Percentiles rank a stretch among this genome's conserved stretches.
Conservation (phyloP, 2,329 filamentous ascomycete genomes). For the Lecanicillium sp. region DNA sequence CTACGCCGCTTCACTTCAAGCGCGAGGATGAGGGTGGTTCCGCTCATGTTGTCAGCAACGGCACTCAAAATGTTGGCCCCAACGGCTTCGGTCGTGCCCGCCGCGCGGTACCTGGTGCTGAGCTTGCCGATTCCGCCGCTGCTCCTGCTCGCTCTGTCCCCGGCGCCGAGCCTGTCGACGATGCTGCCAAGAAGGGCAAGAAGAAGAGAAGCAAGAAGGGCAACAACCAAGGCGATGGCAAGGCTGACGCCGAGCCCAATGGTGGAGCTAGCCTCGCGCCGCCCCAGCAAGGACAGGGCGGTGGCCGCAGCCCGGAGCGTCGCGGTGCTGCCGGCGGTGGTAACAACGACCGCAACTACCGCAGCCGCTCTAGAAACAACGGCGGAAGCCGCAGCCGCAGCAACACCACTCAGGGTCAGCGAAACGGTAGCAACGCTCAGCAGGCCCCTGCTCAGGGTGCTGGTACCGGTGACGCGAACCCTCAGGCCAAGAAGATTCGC, state of each 20-base stretch:
- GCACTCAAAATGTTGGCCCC: constrained; percentile 59
- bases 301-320: constrained; percentile 61
- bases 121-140: constrained; percentile 60
- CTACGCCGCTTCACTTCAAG: constrained; percentile 91
- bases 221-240: constrained; percentile 52
- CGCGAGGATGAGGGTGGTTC: constrained; percentile 94
- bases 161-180: constrained; percentile 56
- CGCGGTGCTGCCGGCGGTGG: constrained; percentile 39
- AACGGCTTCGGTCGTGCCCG: constrained; percentile 77
- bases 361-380: constrained; percentile 52
- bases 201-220: constrained; percentile 89
- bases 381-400: constrained; percentile 42
- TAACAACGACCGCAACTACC: constrained; percentile 38
- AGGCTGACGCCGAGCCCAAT: constrained; percentile 39
- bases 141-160: constrained; percentile 63
- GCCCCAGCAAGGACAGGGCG: constrained; percentile 41
- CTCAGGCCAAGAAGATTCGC: constrained; percentile 91
- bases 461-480: constrained; percentile 51
- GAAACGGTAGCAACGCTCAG: constrained; percentile 22
- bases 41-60: constrained; percentile 76
- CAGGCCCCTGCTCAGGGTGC: constrained; percentile 26
- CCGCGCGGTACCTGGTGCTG: constrained; percentile 81
- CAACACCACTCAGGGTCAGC: constrained; percentile 40
- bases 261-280: constrained; percentile 43
- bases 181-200: constrained; percentile 86